phyloP scores from a whole-genome alignment of 2,329 filamentous ascomycete species.

The Hymenotorrendiella dingleyae region DNA sequence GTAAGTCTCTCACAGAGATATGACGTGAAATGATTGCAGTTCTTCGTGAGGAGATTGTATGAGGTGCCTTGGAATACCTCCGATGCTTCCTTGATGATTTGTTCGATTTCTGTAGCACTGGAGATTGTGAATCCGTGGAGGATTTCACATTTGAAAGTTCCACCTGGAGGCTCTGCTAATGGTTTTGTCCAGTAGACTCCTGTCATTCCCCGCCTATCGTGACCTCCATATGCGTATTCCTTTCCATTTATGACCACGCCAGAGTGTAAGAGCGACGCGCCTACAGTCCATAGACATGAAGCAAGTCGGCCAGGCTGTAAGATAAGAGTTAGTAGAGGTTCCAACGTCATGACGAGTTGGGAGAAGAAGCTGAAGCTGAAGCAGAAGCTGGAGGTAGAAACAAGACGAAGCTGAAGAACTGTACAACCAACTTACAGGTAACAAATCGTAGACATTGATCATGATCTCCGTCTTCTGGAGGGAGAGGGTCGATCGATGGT shows the following conservation, averaged over 20 bases:
- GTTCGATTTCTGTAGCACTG: conserved; percentile 62
- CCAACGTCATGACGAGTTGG: no score
- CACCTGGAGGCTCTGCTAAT: conserved; percentile 65
- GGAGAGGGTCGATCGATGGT: conserved; percentile 61
- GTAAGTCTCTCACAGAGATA: conserved; percentile 70
- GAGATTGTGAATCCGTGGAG: conserved; percentile 74
- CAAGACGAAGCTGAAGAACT: not conserved
- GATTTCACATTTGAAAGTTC: conserved; percentile 68
- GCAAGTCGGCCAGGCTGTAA: conserved; percentile 64
- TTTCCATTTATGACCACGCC: conserved; percentile 74
- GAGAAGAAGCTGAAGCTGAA: not conserved
- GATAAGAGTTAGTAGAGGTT: not conserved
- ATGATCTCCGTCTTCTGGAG: conserved; percentile 66
- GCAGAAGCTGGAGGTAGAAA: not conserved
- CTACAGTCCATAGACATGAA: conserved; percentile 71
- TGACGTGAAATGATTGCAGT: conserved; percentile 86
- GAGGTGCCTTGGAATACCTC: conserved; percentile 67
- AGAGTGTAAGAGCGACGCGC: conserved; percentile 72
- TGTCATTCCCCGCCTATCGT: conserved; percentile 62
- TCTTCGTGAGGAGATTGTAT: conserved; percentile 77
- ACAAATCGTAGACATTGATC: conserved; percentile 73
- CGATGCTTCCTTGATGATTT: conserved; percentile 61
- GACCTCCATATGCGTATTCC: conserved; percentile 83
- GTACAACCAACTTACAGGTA: conserved; percentile 48
- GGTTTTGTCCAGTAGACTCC: conserved; percentile 82